Evolutionary conservation across 305 asterid genomes (phyloP).

Genomic region (Fraxinus angustifolia): DNA sequence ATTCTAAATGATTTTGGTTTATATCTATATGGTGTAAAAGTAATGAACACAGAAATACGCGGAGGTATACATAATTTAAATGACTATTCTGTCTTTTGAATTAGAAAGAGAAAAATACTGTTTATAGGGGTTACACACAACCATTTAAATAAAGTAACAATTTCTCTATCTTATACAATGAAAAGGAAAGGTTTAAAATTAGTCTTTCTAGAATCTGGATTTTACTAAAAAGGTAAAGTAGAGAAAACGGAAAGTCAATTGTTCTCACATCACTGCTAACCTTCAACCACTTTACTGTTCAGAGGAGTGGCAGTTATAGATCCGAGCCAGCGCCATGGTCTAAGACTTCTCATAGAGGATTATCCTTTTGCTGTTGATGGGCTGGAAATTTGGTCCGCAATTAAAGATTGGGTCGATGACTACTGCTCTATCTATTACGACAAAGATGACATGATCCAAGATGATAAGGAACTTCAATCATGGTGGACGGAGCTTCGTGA

Average conservation of each 20-base stretch:
- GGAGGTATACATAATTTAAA: not conserved
- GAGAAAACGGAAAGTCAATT: not conserved
- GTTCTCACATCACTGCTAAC: not conserved
- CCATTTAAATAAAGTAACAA: not conserved
- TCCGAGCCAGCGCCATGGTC: constrained; percentile 33
- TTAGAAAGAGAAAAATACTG: not conserved
- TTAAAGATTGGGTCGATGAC: constrained; percentile 38
- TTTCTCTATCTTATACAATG: not conserved
- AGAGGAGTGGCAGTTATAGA: constrained; percentile 54
- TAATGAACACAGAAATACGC: not conserved
- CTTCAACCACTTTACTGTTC: not conserved
- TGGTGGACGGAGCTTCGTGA: constrained; percentile 51
- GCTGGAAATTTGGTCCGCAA: constrained; percentile 45
- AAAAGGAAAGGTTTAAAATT: not conserved
- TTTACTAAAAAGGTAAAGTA: not conserved
- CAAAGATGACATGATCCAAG: constrained; percentile 23
- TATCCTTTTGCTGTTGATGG: constrained; percentile 53
- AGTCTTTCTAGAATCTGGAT: not conserved
- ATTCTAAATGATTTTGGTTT: not conserved
- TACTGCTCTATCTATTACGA: constrained; percentile 42
- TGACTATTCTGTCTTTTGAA: not conserved
- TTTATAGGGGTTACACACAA: not conserved
- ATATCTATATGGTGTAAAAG: not conserved
- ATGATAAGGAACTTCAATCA: constrained; percentile 34
- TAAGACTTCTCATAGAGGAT: constrained; percentile 38